phyloP scores from a whole-genome alignment of 1,284 basidiomycete species.

The Pseudozyma pruni region DNA sequence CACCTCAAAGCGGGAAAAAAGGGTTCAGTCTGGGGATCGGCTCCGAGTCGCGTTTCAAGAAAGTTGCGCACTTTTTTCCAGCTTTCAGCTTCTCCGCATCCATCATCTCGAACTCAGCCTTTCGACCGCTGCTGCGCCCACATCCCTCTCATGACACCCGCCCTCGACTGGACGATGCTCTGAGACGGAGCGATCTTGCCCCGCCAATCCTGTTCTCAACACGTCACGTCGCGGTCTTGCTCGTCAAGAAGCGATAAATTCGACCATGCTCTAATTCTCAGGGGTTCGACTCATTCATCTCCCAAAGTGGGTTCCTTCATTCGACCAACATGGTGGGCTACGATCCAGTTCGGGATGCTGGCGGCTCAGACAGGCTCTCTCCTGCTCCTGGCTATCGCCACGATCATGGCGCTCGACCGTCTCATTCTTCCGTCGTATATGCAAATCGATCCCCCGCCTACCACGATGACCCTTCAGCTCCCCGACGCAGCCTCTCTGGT shows the following conservation, averaged over 20 bases:
- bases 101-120: not conserved
- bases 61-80: constrained; percentile 9
- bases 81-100: constrained; percentile 1
- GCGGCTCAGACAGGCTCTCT: constrained; percentile 31
- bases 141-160: not conserved
- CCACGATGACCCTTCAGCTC: constrained; percentile 1
- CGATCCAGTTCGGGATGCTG: constrained; percentile 39
- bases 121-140: too few relatives aligned
- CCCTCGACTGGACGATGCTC: not conserved
- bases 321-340: constrained; percentile 22
- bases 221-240: too few relatives aligned
- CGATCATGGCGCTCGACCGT: constrained; percentile 18
- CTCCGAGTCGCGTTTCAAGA: constrained; percentile 21
- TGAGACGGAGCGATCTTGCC: too few relatives aligned
- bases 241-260: too few relatives aligned
- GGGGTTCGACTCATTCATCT: not conserved
- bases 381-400: constrained; percentile 11
- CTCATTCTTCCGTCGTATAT: constrained; percentile 14
- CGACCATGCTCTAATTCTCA: not conserved
- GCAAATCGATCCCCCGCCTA: constrained; percentile 7
- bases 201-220: too few relatives aligned
- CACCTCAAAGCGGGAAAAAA: not conserved
- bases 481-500: constrained; percentile 14
- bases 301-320: too few relatives aligned
- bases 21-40: constrained; percentile 9